These are phyloP conservation scores for Aspergillus arachidicola DNA, from an alignment of 2,329 filamentous ascomycete genomes.

Conservation along the genomic window DNA sequence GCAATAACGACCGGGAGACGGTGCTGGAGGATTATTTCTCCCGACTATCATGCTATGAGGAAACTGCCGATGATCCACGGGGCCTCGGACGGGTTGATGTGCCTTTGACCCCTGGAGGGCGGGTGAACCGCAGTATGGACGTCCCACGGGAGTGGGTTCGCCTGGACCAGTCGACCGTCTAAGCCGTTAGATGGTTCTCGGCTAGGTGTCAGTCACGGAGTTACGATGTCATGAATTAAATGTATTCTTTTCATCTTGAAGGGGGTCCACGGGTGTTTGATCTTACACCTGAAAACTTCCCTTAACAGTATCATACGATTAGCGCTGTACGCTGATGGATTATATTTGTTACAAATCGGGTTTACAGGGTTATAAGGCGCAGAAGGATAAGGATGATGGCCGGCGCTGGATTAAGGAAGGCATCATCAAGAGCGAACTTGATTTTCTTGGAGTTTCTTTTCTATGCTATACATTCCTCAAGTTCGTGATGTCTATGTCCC, in stretches of 20 bases:
- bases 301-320: not conserved
- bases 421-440: slow-evolving; percentile 1
- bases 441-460: not conserved
- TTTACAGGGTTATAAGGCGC: not conserved
- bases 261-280: not conserved
- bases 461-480: not conserved
- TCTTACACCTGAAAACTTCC: not conserved
- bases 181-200: not conserved
- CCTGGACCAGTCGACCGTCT: slow-evolving; percentile 32
- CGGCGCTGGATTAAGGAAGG: not conserved
- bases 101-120: slow-evolving; percentile 64
- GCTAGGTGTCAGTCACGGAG: slow-evolving; percentile 3
- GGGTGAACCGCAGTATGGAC: slow-evolving; percentile 67
- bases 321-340: not conserved
- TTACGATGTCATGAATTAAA: slow-evolving; percentile 9
- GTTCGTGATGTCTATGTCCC: not conserved
- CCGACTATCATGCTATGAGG: slow-evolving; percentile 69
- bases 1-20: slow-evolving; percentile 65
- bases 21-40: slow-evolving; percentile 84
- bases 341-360: not conserved
- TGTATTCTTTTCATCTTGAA: slow-evolving; percentile 3
- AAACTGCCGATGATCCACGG: slow-evolving; percentile 59
- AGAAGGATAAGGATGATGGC: not conserved
- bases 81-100: slow-evolving; percentile 54
- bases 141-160: slow-evolving; percentile 59